A percentile compares a stretch with the other conserved stretches of the same genome.
These are phyloP conservation scores for Platanus orientalis DNA, from an alignment of 164 flowering plant species.

Conservation along the genomic window DNA sequence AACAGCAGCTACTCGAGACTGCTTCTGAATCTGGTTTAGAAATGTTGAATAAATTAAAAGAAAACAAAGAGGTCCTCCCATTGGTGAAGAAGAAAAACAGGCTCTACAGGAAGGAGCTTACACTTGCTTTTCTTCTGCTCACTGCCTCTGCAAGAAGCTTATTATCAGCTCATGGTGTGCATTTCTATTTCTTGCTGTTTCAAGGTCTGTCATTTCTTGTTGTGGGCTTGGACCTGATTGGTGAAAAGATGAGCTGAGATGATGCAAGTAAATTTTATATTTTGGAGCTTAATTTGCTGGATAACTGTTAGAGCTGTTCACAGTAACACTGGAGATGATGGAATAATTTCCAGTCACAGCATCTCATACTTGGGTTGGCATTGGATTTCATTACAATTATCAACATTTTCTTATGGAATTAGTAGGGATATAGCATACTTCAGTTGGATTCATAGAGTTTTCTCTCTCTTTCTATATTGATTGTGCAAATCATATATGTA, in stretches of 20 bases:
- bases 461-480: background rate
- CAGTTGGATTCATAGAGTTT: background rate
- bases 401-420: too few species aligned
- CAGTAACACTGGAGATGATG: too few species aligned
- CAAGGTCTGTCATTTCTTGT: slow-evolving; percentile 68
- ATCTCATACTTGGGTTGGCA: background rate
- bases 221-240: slow-evolving; percentile 68
- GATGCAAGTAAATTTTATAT: background rate
- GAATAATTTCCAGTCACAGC: too few species aligned
- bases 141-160: slow-evolving; percentile 67
- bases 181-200: slow-evolving; percentile 69
- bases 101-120: slow-evolving; percentile 54
- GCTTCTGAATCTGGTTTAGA: slow-evolving; percentile 52
- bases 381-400: background rate
- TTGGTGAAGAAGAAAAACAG: slow-evolving; percentile 35
- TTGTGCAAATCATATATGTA: background rate
- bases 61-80: slow-evolving; percentile 16
- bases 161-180: slow-evolving; percentile 66
- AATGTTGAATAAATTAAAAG: slow-evolving; percentile 38
- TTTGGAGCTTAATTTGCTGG: background rate
- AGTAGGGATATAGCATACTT: background rate
- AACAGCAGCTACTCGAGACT: slow-evolving; percentile 43
- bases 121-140: slow-evolving; percentile 59
- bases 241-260: slow-evolving; percentile 64
- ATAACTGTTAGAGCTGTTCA: background rate